phyloP scores from a whole-genome alignment of 1,139 yeast species.

The Pichia sp. region DNA sequence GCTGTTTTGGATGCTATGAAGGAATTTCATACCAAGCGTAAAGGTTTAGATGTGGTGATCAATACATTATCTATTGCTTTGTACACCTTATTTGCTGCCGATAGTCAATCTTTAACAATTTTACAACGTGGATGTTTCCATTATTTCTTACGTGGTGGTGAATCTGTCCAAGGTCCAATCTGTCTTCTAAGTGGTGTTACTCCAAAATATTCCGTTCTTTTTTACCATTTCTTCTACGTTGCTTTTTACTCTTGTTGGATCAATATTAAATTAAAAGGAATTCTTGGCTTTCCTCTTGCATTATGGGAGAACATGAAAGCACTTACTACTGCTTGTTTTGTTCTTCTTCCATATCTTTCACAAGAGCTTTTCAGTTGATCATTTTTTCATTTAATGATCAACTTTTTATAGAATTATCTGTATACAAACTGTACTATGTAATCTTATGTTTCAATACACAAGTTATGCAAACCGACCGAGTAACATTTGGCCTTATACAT shows the following conservation, averaged over 20 bases:
- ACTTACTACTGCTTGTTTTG: constrained; percentile 63
- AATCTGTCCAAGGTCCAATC: constrained; percentile 69
- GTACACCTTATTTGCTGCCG: constrained; percentile 86
- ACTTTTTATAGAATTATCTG: too few relatives aligned
- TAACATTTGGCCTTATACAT: too few relatives aligned
- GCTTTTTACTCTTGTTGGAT: constrained; percentile 76
- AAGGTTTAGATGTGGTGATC: constrained; percentile 71
- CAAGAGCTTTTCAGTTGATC: constrained; percentile 30
- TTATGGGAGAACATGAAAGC: constrained; percentile 61
- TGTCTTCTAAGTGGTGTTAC: constrained; percentile 75
- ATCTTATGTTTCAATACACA: too few relatives aligned
- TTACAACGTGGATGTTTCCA: constrained; percentile 85
- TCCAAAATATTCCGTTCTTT: constrained; percentile 65
- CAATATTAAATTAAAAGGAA: constrained; percentile 60
- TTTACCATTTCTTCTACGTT: constrained; percentile 82
- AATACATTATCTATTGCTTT: constrained; percentile 88
- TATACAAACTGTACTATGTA: too few relatives aligned
- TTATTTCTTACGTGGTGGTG: constrained; percentile 82
- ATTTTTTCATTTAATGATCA: neutral
- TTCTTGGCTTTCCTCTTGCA: constrained; percentile 65
- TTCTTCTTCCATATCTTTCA: constrained; percentile 70
- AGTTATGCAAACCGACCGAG: too few relatives aligned
- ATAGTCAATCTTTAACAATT: constrained; percentile 50
- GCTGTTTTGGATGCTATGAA: constrained; percentile 45
- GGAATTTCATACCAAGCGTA: constrained; percentile 71